A percentile compares a stretch with the other conserved stretches of the same genome.
phyloP scores from a whole-genome alignment of 495 filamentous ascomycete genomes.

The Daldinia bambusicola region DNA sequence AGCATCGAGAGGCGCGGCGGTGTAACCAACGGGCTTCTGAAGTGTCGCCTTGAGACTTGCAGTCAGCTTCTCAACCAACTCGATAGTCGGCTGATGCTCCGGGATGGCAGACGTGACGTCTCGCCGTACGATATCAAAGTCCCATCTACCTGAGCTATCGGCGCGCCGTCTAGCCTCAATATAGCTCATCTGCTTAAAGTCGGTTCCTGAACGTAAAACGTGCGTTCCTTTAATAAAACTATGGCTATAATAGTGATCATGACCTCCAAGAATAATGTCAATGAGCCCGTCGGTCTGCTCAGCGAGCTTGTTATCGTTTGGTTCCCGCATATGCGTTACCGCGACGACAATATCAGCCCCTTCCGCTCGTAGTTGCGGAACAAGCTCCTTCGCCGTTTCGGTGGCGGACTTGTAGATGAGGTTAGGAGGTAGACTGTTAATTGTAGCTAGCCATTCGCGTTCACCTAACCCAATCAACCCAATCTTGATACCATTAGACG shows the following conservation, averaged over 20 bases:
- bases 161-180: slow-evolving; percentile 72
- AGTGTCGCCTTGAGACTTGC: slow-evolving; percentile 76
- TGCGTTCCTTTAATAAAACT: slow-evolving; percentile 78
- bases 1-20: slow-evolving; percentile 79
- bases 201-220: slow-evolving; percentile 81
- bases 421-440: slow-evolving; percentile 83
- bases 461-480: slow-evolving; percentile 88
- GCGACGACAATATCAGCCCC: slow-evolving; percentile 85
- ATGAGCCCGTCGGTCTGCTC: slow-evolving; percentile 72
- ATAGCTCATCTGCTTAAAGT: slow-evolving; percentile 92
- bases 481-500: slow-evolving; percentile 85
- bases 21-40: slow-evolving; percentile 85
- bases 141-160: slow-evolving; percentile 66
- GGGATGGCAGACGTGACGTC: slow-evolving; percentile 75
- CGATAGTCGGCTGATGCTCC: slow-evolving; percentile 64
- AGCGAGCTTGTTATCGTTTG: slow-evolving; percentile 85
- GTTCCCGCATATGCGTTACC: slow-evolving; percentile 85
- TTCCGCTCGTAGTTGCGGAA: slow-evolving; percentile 73
- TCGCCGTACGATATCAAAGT: slow-evolving; percentile 78
- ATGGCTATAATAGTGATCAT: slow-evolving; percentile 90
- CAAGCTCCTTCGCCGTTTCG: slow-evolving; percentile 73
- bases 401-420: slow-evolving; percentile 82
- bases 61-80: slow-evolving; percentile 73
- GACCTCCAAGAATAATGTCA: slow-evolving; percentile 87
- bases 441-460: slow-evolving; percentile 81